Evolutionary conservation across 1,284 basidiomycete genomes (phyloP).

Genomic region (Flammula alnicola): DNA sequence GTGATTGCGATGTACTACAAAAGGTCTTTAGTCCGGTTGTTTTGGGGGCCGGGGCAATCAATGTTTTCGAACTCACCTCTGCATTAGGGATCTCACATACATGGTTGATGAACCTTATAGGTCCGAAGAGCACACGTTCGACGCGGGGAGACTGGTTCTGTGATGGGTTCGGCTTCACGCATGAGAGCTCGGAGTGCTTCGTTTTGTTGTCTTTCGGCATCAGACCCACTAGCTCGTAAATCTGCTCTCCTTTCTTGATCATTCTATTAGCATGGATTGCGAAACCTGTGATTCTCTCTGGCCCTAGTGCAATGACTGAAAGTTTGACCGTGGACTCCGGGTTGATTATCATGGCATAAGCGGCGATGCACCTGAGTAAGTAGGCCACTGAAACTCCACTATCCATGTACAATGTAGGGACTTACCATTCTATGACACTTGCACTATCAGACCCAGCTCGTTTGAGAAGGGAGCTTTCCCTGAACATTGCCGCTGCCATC

Average conservation of each 20-base stretch:
- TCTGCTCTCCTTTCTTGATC: background rate
- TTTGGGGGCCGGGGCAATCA: too few species aligned
- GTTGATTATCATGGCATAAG: too few species aligned
- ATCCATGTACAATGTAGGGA: too few species aligned
- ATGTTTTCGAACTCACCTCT: background rate
- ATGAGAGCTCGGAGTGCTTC: background rate
- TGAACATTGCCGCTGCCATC: too few species aligned
- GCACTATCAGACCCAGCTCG: too few species aligned
- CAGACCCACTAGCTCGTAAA: conserved; percentile 6
- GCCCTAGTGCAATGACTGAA: too few species aligned
- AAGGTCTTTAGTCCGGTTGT: background rate
- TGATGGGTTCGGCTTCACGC: background rate
- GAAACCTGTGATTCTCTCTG: background rate
- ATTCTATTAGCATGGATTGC: background rate
- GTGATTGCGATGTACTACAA: background rate
- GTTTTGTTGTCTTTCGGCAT: conserved; percentile 3
- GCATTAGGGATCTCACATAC: conserved; percentile 2
- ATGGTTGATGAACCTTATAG: conserved; percentile 4
- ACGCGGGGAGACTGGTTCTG: background rate
- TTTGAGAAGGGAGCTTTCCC: too few species aligned
- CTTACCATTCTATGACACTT: too few species aligned
- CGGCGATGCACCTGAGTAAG: too few species aligned
- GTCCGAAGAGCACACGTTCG: conserved; percentile 5
- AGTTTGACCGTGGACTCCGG: too few species aligned
- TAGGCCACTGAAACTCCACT: too few species aligned